A percentile compares a stretch with the other conserved stretches of the same genome.
Conservation (phyloP, 345 rosid genomes). For the Bruguiera parviflora region DNA sequence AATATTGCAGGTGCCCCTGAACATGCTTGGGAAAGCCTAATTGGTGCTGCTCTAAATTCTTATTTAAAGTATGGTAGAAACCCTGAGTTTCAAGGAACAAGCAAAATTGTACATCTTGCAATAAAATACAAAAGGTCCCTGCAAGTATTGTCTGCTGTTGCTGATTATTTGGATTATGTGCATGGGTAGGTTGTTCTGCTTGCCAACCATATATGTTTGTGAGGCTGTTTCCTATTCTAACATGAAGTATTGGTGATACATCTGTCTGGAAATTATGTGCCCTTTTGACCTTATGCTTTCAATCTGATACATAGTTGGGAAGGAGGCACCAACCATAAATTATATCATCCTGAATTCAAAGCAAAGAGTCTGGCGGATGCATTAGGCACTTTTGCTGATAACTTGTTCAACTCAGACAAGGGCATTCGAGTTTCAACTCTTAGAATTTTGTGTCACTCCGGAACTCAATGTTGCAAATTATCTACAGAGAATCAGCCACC, state of each 20-base stretch:
- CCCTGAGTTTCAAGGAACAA: constrained; percentile 37
- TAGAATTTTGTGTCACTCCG: constrained; percentile 72
- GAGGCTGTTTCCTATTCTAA: too few species aligned
- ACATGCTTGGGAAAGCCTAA: constrained; percentile 62
- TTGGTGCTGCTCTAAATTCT: constrained; percentile 67
- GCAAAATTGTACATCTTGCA: constrained; percentile 56
- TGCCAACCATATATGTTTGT: too few species aligned
- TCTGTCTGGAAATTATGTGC: too few species aligned
- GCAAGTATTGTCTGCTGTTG: constrained; percentile 64
- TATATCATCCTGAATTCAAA: constrained; percentile 45
- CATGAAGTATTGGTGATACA: too few species aligned
- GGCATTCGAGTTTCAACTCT: constrained; percentile 65
- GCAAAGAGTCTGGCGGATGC: constrained; percentile 44
- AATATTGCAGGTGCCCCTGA: constrained; percentile 45
- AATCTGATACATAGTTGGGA: constrained; percentile 41
- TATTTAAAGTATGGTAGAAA: constrained; percentile 33
- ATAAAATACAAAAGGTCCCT: constrained; percentile 57
- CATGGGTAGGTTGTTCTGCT: constrained; percentile 49
- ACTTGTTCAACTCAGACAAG: constrained; percentile 67
- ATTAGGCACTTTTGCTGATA: constrained; percentile 48
- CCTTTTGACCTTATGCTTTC: constrained; percentile 6
- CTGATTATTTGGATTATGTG: constrained; percentile 66
- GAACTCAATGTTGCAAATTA: constrained; percentile 30
- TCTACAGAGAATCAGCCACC: constrained; percentile 38
- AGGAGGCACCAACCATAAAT: constrained; percentile 24